Evolutionary conservation across 83 land plant genomes (phyloP), one percentile per base, ranked within the genome.

Genomic region (Thuja plicata): DNA sequence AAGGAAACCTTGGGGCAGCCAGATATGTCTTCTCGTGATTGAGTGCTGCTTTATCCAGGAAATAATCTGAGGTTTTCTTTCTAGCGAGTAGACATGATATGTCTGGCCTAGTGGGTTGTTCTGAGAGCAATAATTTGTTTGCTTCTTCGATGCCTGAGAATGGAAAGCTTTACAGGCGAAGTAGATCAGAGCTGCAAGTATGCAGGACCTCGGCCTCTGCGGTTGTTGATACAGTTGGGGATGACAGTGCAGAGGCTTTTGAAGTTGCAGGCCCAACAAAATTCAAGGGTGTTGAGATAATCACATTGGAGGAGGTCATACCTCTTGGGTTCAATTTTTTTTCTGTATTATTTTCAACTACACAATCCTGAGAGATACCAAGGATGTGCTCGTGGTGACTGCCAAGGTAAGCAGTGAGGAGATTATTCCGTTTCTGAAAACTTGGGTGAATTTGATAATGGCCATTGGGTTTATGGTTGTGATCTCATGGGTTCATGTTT

Each of bases 391-490:
- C 73, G 94, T 93, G 85, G 94, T 93, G 79, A 93, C 94, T 41
- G 94, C 94, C 60, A 92, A 93, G 84, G 94, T 93, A 27, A 93
- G 94, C 54, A 93, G 94, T 89, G 94, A 93, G 8, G 94, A 86
- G 74, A 86, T 86, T 50, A 93, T 93, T 45, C 94, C 93, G 37
- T 93, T 93, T 86, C 66, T 93, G 62, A 93, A 93, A 89, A 93
- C 94, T 17, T 93, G 94, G 94, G 94, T 93, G 84, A 93, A 93
- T 78, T 80, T 93, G 74, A 93, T 93, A 46, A 93, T 97, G 99
- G 99, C 98, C 38, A 91, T 98, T 88, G 99, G 99, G n/a, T 97
- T 98, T 90, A 98, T 96, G 99, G 73, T 98, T 19, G 52, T 97
- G 89, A 96, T n/a, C n/a, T n/a, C n/a, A n/a, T n/a, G n/a, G n/a